Percentiles rank a stretch among this genome's conserved stretches.
phyloP scores from a whole-genome alignment of 176 grass and related monocot genomes.

The Saccharum spontaneum region DNA sequence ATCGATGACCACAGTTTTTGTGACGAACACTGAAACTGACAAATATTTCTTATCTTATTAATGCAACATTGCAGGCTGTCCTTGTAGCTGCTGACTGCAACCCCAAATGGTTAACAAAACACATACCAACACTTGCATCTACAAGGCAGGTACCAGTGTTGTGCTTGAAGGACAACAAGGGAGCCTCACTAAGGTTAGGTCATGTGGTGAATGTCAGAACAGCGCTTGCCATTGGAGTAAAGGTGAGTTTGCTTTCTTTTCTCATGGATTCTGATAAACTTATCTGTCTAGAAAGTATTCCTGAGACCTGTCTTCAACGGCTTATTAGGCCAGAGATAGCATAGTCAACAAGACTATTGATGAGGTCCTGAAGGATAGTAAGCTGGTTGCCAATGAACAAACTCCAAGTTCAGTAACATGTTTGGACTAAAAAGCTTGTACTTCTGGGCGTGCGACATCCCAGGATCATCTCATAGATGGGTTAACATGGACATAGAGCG shows the following conservation, averaged over 20 bases:
- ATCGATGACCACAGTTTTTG: not conserved
- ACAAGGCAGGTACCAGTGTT: constrained; percentile 74
- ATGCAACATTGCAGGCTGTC: constrained; percentile 54
- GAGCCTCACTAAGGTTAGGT: constrained; percentile 80
- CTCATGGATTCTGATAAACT: not conserved
- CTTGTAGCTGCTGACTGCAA: constrained; percentile 78
- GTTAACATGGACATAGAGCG: not conserved
- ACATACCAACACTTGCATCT: constrained; percentile 66
- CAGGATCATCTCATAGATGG: not conserved
- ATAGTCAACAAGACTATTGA: constrained; percentile 45
- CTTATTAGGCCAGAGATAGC: constrained; percentile 40
- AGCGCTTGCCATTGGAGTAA: constrained; percentile 82
- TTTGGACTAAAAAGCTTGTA: not conserved
- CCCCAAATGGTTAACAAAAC: constrained; percentile 92
- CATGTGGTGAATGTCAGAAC: constrained; percentile 72
- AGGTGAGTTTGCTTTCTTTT: constrained; percentile 48
- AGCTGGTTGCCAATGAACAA: not conserved
- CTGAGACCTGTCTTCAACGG: constrained; percentile 12
- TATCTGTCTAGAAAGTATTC: not conserved
- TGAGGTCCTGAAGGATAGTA: constrained; percentile 25
- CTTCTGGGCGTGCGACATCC: not conserved
- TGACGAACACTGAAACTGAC: constrained; percentile 4
- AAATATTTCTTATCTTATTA: not conserved
- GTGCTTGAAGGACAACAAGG: constrained; percentile 80
- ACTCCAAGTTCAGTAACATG: not conserved